Evolutionary conservation across 1,284 basidiomycete genomes (phyloP).

Genomic region (Amylostereum areolatum): DNA sequence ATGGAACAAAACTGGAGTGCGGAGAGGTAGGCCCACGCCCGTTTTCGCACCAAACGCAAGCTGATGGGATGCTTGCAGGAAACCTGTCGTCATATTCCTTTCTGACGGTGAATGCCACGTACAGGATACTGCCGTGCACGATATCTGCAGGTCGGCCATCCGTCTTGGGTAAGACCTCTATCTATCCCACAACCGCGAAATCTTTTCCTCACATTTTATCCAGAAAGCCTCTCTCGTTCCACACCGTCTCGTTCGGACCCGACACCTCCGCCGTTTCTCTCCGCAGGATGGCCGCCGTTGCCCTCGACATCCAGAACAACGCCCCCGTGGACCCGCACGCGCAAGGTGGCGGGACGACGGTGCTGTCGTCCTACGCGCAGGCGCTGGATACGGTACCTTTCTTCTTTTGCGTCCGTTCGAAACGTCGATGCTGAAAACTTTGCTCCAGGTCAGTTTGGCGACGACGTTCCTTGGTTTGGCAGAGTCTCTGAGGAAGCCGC

Average conservation of each 20-base stretch:
- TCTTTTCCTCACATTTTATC: not conserved
- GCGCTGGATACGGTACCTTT: conserved; percentile 48
- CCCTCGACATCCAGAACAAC: conserved; percentile 40
- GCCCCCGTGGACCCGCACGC: conserved; percentile 37
- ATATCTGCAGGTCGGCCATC: conserved; percentile 41
- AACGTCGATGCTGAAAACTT: not conserved
- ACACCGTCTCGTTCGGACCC: conserved; percentile 52
- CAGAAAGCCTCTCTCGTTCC: conserved; percentile 55
- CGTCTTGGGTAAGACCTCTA: conserved; percentile 36
- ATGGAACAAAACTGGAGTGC: conserved; percentile 50
- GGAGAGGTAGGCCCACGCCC: conserved; percentile 35
- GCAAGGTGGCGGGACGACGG: conserved; percentile 26
- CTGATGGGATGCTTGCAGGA: conserved; percentile 23
- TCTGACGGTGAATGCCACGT: conserved; percentile 51
- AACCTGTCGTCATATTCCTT: conserved; percentile 58
- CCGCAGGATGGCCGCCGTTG: conserved; percentile 48
- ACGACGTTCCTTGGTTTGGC: conserved; percentile 60
- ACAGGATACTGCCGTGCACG: conserved; percentile 34
- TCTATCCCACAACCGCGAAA: not conserved
- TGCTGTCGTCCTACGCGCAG: conserved; percentile 44
- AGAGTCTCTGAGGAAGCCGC: conserved; percentile 50
- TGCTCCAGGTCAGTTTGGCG: conserved; percentile 43
- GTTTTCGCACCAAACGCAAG: not conserved
- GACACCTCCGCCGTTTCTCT: conserved; percentile 26
- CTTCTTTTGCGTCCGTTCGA: not conserved